Base-by-base conservation (phyloP, 176 grass and related monocot species). In the Microstegium vimineum region DNA sequence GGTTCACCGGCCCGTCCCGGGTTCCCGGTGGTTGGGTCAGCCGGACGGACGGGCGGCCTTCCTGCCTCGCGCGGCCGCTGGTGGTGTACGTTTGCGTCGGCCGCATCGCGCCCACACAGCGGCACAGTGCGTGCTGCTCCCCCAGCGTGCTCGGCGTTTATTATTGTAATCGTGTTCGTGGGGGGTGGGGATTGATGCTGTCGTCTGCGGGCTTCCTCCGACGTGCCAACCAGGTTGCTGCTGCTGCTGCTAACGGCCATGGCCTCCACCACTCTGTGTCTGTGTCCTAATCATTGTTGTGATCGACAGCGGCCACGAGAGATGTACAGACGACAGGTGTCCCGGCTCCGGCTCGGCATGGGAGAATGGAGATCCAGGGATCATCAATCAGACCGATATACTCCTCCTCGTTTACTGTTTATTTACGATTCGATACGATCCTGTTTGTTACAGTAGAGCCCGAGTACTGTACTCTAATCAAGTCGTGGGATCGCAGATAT, bases 191-290 rank as follows among this genome's bases (percentile, higher is more conserved):
- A 90, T 74, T 22, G 69, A 31, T 73, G 0, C 17, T 65, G 62
- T 35, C 42, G 62, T 49, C 77, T 1, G 12, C 42, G 38, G 40
- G 40, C 38, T 81, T 74, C 73, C 40, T 42, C 80, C 83, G 73
- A 86, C 88, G 83, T 86, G 83, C 78, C 65, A 89, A 77, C 82
- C 83, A 89, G 87, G 82, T 85, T 71, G 15, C 4, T 84, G 68
- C 10, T 41, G 38, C 38, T 41, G 38, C 66, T 54, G 43, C 62
- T 35, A 47, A 75, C 30, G 63, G 63, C 84, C 84, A 74, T 82
- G 88, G 46, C 68, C 73, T 47, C 73, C 88, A 82, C 79, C 66
- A 71, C 82, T 85, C 77, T 75, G 66, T 79, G n/a, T 23, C 3
- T 59, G 10, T 27, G 10, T 14, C 81, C 57, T 38, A 33, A 63